phyloP scores from a whole-genome alignment of 2,329 filamentous ascomycete species.

The Verticillium nonalfalfae region DNA sequence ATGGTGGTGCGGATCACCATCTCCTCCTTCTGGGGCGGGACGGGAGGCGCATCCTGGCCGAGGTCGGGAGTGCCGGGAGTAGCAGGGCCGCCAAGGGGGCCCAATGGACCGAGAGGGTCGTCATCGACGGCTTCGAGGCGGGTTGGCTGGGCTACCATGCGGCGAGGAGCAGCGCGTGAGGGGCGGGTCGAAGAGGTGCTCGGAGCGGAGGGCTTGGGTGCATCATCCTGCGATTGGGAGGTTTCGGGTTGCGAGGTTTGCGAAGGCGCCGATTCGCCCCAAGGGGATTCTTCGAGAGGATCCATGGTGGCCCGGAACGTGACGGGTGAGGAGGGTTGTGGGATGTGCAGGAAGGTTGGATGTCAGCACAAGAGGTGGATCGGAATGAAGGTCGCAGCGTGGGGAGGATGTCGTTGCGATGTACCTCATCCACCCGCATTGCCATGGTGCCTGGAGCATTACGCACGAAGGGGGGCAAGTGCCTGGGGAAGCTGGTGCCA shows the following conservation, averaged over 20 bases:
- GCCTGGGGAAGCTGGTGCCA: not conserved
- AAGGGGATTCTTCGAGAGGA: conserved; percentile 44
- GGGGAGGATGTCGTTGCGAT: not conserved
- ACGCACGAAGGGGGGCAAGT: not conserved
- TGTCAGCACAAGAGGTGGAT: not conserved
- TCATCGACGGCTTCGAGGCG: conserved; percentile 66
- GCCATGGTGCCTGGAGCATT: not conserved
- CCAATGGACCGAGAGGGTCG: conserved; percentile 72
- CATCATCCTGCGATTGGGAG: conserved; percentile 19
- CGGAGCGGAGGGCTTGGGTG: conserved; percentile 22
- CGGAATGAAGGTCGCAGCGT: not conserved
- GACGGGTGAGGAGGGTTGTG: not conserved
- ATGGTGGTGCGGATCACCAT: conserved; percentile 54
- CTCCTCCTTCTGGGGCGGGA: conserved; percentile 62
- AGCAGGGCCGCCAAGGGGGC: conserved; percentile 51
- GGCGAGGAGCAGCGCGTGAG: conserved; percentile 45
- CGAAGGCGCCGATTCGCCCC: conserved; percentile 39
- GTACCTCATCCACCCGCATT: not conserved
- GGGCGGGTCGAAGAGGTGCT: conserved; percentile 26
- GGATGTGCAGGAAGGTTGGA: not conserved
- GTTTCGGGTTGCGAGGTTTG: conserved; percentile 24
- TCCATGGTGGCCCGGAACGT: conserved; percentile 29
- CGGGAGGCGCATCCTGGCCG: conserved; percentile 53
- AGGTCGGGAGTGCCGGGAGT: conserved; percentile 34
- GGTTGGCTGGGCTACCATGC: conserved; percentile 68